phyloP scores from a whole-genome alignment of 345 rosid genomes.

The Raphanus sativus region DNA sequence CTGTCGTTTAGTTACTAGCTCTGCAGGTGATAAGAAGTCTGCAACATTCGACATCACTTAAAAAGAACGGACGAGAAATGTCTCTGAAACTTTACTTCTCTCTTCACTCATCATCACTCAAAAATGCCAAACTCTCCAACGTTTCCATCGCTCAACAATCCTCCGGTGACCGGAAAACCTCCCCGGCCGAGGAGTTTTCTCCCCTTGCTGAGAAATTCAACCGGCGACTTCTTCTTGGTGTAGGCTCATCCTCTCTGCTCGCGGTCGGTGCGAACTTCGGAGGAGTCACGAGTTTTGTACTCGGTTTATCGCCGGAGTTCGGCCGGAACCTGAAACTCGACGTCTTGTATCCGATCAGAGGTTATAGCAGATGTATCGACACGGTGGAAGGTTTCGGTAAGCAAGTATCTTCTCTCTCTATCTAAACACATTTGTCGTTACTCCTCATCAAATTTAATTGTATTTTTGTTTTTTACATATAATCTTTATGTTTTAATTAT shows the following conservation, averaged over 20 bases:
- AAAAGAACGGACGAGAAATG: slow-evolving; percentile 17
- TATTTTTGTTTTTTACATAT: too few species aligned
- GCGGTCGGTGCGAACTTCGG: slow-evolving; percentile 85
- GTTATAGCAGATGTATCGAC: slow-evolving; percentile 75
- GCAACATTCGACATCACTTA: neutral
- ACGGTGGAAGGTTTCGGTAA: slow-evolving; percentile 80
- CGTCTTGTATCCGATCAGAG: slow-evolving; percentile 70
- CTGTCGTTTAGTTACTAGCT: neutral
- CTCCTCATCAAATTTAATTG: neutral
- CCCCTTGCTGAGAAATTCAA: slow-evolving; percentile 62
- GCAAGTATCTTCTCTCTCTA: slow-evolving; percentile 39
- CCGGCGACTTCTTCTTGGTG: slow-evolving; percentile 63
- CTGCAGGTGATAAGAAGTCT: slow-evolving; percentile 26
- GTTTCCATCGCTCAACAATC: slow-evolving; percentile 42
- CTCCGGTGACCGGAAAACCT: slow-evolving; percentile 45
- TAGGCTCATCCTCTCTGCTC: slow-evolving; percentile 70
- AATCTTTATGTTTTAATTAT: too few species aligned
- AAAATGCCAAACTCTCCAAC: slow-evolving; percentile 4
- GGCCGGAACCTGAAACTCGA: slow-evolving; percentile 75
- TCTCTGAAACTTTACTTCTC: slow-evolving; percentile 30
- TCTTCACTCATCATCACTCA: slow-evolving; percentile 16
- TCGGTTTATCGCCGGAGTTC: slow-evolving; percentile 64
- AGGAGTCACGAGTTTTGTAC: slow-evolving; percentile 74
- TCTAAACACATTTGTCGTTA: neutral
- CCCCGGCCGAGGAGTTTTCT: slow-evolving; percentile 63